These are phyloP conservation scores for Plasmopara muralis DNA, from an alignment of 352 stramenopile genomes.

Conservation along the genomic window DNA sequence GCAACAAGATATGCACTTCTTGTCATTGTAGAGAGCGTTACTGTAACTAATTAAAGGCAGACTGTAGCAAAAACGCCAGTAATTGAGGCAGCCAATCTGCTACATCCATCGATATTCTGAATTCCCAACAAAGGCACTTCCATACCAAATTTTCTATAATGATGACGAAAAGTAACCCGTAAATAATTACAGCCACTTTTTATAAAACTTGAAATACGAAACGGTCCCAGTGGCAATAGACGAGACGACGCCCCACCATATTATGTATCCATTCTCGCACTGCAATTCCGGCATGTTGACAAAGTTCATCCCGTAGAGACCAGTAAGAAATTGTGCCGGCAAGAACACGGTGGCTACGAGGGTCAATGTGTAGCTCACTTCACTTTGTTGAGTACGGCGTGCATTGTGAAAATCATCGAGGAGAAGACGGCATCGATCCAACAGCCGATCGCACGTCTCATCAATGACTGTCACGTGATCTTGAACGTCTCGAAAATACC, in stretches of 20 bases:
- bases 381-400: slow-evolving; percentile 52
- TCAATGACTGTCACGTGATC: slow-evolving; percentile 78
- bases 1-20: too few species aligned
- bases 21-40: too few species aligned
- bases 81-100: too few species aligned
- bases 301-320: slow-evolving; percentile 88
- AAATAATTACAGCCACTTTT: slow-evolving; percentile 46
- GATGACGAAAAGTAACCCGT: too few species aligned
- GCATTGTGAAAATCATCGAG: slow-evolving; percentile 66
- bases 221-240: slow-evolving; percentile 37
- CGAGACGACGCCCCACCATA: slow-evolving; percentile 71
- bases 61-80: too few species aligned
- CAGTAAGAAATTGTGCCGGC: slow-evolving; percentile 83
- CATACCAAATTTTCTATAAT: too few species aligned
- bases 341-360: slow-evolving; percentile 79
- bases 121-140: too few species aligned
- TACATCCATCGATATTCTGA: too few species aligned
- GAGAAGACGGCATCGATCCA: slow-evolving; percentile 60
- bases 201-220: slow-evolving; percentile 67
- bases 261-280: slow-evolving; percentile 66
- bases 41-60: too few species aligned
- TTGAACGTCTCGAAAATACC: slow-evolving; percentile 82
- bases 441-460: slow-evolving; percentile 72
- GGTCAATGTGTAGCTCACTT: slow-evolving; percentile 77
- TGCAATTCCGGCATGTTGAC: slow-evolving; percentile 78